Base-by-base conservation (phyloP, 805 yeast species). In the Lachancea thermotolerans region DNA sequence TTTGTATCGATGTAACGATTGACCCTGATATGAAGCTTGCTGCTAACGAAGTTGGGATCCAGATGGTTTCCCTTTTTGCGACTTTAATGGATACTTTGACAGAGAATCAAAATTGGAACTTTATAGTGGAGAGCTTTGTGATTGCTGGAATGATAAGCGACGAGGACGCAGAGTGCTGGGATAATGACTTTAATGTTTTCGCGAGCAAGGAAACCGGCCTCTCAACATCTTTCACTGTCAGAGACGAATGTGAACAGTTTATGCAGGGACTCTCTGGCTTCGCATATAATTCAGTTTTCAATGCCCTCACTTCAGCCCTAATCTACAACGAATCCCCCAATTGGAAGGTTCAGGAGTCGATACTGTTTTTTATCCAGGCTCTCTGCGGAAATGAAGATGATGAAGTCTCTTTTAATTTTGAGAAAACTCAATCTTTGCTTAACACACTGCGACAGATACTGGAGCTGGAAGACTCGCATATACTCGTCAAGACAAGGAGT, bases 161-260 rank as follows among this genome's bases (percentile, higher is more conserved):
- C 1, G 72, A 68, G 4, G 62, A 67, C 0, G 74, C 70, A 31
- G 73, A 72, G 4, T 51, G 50, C n/a, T 85, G 82, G 72, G 59
- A 63, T 3, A 69, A 66, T 2, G 90, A 89, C 57, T 75, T 79
- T 56, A 87, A 89, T 56, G 64, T 62, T 2, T 88, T 78, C 60
- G 85, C 87, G 5, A 76, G 89, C 2, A 82, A 78, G 31, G 89
- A 85, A 46, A 72, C 86, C 1, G 96, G 88, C 1, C 70, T 89
- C 29, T 66, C 81, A 0, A 66, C 81, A 0, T 76, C 74, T 4
- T 63, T 65, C 9, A 62, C 74, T 2, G 74, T 81, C 1, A 74
- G 98, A 43, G 83, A 80, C 40, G 73, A 84, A 0, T 67, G 81
- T 1, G 69, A 70, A 25, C 87, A 82, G 27, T 73, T 78, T 30